Evolutionary conservation across 495 filamentous ascomycete species (phyloP).

Genomic region (Tuber umbilicatum): DNA sequence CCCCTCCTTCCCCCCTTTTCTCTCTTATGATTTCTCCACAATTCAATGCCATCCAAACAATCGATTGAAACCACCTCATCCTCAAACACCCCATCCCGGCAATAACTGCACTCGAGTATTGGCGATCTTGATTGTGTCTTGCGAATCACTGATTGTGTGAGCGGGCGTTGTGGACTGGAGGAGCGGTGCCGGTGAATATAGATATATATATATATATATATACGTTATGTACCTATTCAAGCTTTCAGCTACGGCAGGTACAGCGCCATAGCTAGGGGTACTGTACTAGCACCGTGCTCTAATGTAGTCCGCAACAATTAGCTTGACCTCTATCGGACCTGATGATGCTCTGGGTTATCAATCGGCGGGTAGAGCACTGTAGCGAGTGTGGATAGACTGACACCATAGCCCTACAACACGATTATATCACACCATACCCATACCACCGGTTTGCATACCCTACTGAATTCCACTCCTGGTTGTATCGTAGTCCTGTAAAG

Average conservation of each 20-base stretch:
- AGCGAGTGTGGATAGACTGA: not conserved
- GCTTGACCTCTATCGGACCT: not conserved
- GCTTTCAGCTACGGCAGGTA: not conserved
- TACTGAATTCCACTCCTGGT: not conserved
- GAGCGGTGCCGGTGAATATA: not conserved
- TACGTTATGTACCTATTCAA: too few relatives aligned
- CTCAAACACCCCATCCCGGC: constrained; percentile 2
- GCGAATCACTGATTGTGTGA: constrained; percentile 4
- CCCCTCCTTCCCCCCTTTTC: constrained; percentile 16
- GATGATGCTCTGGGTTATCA: not conserved
- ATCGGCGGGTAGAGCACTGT: not conserved
- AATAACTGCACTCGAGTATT: not conserved
- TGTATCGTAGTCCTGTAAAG: too few relatives aligned
- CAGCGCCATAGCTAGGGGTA: not conserved
- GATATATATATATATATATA: not conserved
- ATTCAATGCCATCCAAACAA: constrained; percentile 3
- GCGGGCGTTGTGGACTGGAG: not conserved
- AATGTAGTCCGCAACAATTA: not conserved
- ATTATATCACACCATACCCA: not conserved
- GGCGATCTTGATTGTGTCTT: constrained; percentile 3
- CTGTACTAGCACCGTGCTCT: not conserved
- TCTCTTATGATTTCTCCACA: not conserved
- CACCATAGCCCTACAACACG: not conserved
- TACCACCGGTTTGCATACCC: not conserved
- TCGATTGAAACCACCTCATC: not conserved